phyloP scores from a whole-genome alignment of 2,329 filamentous ascomycete species.

The Geosmithia flava region DNA sequence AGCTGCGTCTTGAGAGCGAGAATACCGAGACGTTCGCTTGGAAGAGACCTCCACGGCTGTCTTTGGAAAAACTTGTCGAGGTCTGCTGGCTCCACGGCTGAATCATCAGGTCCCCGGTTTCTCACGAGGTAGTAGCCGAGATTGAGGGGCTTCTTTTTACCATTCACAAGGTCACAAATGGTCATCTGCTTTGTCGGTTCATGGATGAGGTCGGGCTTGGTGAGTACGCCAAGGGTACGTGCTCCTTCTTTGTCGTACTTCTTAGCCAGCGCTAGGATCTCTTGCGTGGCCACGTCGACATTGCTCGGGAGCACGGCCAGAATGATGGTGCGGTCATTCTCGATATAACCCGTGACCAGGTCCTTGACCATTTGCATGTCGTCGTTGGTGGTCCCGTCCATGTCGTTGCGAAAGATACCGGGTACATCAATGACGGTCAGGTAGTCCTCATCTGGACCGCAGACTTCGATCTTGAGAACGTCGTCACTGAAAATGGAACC shows the following conservation, averaged over 20 bases:
- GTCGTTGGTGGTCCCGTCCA: constrained; percentile 25
- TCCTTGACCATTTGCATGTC: constrained; percentile 31
- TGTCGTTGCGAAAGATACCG: constrained; percentile 33
- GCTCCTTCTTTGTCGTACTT: constrained; percentile 23
- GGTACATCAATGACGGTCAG: constrained; percentile 43
- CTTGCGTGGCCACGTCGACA: constrained; percentile 26
- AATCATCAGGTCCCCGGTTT: constrained; percentile 32
- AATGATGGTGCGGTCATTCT: constrained; percentile 11
- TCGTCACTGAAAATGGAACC: constrained; percentile 31
- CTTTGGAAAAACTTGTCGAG: constrained; percentile 26
- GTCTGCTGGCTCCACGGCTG: constrained; percentile 13
- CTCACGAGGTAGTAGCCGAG: constrained; percentile 37
- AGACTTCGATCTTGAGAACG: constrained; percentile 24
- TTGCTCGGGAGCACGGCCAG: constrained; percentile 30
- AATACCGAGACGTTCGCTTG: constrained; percentile 17
- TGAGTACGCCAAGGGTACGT: constrained; percentile 36
- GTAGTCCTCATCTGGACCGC: constrained; percentile 29
- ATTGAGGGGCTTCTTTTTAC: constrained; percentile 24
- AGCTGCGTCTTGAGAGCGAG: constrained; percentile 20
- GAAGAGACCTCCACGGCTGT: constrained; percentile 20
- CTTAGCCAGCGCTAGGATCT: constrained; percentile 22
- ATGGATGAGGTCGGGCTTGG: constrained; percentile 44
- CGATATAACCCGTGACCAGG: not conserved
- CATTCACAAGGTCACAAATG: constrained; percentile 26
- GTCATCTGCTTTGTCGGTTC: constrained; percentile 24